Percentiles rank a stretch among this genome's conserved stretches.
These are phyloP conservation scores for Mucor irregularis DNA, from an alignment of 371 early-diverging fungal genomes.

Conservation along the genomic window DNA sequence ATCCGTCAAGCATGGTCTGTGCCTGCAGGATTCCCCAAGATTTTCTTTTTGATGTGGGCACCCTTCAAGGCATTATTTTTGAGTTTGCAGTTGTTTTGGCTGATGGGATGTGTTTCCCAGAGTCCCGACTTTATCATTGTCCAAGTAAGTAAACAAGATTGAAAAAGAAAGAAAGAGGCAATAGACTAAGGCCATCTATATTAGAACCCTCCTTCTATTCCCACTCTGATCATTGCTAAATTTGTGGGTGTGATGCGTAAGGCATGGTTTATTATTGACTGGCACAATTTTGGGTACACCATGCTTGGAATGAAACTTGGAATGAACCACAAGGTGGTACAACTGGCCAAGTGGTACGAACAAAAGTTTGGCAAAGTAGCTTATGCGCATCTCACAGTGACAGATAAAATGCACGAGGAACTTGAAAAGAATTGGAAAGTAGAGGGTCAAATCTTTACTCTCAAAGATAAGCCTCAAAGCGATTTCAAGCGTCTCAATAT, in stretches of 20 bases:
- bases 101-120: constrained; percentile 44
- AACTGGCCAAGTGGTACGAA: constrained; percentile 75
- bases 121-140: constrained; percentile 74
- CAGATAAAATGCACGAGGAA: constrained; percentile 80
- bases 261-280: constrained; percentile 85
- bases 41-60: constrained; percentile 58
- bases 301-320: constrained; percentile 81
- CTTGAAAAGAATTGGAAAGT: constrained; percentile 64
- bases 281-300: constrained; percentile 97
- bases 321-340: constrained; percentile 54
- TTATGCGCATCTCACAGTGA: constrained; percentile 85
- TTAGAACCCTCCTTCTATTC: constrained; percentile 96
- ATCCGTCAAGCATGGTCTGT: constrained; percentile 49
- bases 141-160: constrained; percentile 64
- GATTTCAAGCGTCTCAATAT: constrained; percentile 62
- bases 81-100: constrained; percentile 45
- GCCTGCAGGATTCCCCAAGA: constrained; percentile 54
- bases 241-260: constrained; percentile 61
- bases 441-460: constrained; percentile 62
- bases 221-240: constrained; percentile 81
- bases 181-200: background rate
- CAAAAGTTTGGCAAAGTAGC: constrained; percentile 69
- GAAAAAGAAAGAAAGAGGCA: background rate
- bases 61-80: constrained; percentile 66
- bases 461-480: constrained; percentile 74